phyloP scores from a whole-genome alignment of 371 early-diverging fungal species.

The Lichtheimia ornata region DNA sequence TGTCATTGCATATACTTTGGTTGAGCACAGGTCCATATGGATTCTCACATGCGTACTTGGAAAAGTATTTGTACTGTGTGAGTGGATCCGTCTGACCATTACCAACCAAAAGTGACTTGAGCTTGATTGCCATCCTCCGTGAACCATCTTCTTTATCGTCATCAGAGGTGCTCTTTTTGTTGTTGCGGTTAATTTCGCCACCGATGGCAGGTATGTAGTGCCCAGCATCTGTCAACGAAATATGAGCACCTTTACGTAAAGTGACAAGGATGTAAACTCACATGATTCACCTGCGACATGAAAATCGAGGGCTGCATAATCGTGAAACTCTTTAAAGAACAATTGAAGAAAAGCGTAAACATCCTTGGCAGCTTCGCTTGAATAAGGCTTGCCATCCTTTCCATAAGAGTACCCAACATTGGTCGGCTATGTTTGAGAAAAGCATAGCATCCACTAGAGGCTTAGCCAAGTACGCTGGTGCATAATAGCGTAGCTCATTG shows the following conservation, averaged over 20 bases:
- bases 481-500: not conserved
- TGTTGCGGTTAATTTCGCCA: conserved; percentile 62
- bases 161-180: not conserved
- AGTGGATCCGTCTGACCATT: conserved; percentile 92
- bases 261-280: conserved; percentile 1
- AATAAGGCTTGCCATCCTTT: conserved; percentile 42
- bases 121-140: conserved; percentile 50
- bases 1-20: conserved; percentile 66
- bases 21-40: conserved; percentile 81
- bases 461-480: too few relatives aligned
- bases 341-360: conserved; percentile 78
- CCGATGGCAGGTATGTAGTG: conserved; percentile 85
- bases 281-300: conserved; percentile 58
- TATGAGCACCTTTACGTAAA: conserved; percentile 7
- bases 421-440: conserved; percentile 34
- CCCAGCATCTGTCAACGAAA: conserved; percentile 55
- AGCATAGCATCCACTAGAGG: conserved; percentile 36
- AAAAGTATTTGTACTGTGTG: conserved; percentile 88
- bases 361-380: conserved; percentile 69
- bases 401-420: conserved; percentile 81
- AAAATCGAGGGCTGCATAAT: conserved; percentile 61
- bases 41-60: conserved; percentile 81
- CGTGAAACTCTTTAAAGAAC: conserved; percentile 59
- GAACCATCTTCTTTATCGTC: conserved; percentile 31
- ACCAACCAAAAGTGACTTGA: conserved; percentile 83